phyloP scores from a whole-genome alignment of 1,284 basidiomycete species.

The Sparassis latifolia region DNA sequence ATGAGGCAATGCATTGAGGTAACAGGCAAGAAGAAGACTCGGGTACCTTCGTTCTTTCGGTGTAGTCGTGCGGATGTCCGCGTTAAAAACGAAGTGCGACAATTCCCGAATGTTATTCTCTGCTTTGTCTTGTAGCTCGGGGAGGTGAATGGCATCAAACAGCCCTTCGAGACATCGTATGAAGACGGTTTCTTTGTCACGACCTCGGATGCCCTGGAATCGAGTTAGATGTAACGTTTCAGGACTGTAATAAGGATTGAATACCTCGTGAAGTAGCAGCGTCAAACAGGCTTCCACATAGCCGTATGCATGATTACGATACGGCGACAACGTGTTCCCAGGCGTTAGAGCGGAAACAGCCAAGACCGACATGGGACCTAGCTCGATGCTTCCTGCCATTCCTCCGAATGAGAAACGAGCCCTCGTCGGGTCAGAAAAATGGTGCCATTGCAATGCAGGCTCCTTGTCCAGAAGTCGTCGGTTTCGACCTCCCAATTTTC shows the following conservation, averaged over 20 bases:
- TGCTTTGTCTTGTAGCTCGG: constrained; percentile 67
- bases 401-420: constrained; percentile 74
- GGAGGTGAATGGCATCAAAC: constrained; percentile 71
- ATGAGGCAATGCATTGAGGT: constrained; percentile 73
- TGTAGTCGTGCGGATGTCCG: constrained; percentile 50
- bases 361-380: constrained; percentile 69
- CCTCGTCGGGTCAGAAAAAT: constrained; percentile 64
- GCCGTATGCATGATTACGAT: constrained; percentile 73
- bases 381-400: constrained; percentile 59
- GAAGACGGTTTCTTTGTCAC: constrained; percentile 76
- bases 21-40: constrained; percentile 58
- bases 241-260: neutral
- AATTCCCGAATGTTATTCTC: constrained; percentile 63
- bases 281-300: constrained; percentile 75
- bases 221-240: neutral
- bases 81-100: constrained; percentile 61
- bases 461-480: constrained; percentile 83
- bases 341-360: constrained; percentile 57
- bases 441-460: constrained; percentile 67
- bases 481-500: constrained; percentile 96
- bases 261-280: constrained; percentile 72
- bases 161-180: constrained; percentile 68
- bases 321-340: constrained; percentile 48
- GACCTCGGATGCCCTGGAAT: constrained; percentile 58
- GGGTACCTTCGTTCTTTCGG: constrained; percentile 42